phyloP scores from a whole-genome alignment of 2,329 filamentous ascomycete species.

The Verticillium tricorpus region DNA sequence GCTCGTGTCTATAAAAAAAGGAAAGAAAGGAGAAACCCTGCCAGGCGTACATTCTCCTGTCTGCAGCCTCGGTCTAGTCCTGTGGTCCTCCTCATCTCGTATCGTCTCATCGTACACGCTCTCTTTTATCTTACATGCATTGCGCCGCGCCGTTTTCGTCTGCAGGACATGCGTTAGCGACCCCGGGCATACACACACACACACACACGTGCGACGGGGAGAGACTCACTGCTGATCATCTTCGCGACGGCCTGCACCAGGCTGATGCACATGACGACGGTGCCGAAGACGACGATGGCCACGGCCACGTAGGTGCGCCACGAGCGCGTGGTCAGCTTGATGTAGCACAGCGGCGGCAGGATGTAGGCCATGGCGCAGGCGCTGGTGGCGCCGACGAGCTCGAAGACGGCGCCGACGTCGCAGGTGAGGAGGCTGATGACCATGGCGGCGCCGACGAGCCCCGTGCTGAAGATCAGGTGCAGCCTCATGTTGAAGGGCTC shows the following conservation, averaged over 20 bases:
- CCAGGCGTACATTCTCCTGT: neutral
- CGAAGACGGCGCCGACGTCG: constrained; percentile 90
- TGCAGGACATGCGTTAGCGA: neutral
- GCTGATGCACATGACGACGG: constrained; percentile 75
- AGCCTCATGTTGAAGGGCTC: constrained; percentile 77
- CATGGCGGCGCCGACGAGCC: constrained; percentile 76
- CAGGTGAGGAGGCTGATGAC: constrained; percentile 78
- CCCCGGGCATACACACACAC: neutral
- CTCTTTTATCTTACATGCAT: constrained; percentile 8
- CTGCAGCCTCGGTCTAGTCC: neutral
- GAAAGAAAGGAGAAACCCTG: too few species aligned
- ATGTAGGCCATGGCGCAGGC: constrained; percentile 95
- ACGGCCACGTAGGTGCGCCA: constrained; percentile 71
- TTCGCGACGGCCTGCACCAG: constrained; percentile 68
- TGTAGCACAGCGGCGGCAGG: constrained; percentile 88
- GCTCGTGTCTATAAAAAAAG: neutral
- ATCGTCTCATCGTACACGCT: neutral
- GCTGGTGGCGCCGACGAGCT: constrained; percentile 91
- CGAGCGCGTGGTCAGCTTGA: constrained; percentile 78
- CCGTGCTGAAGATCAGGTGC: constrained; percentile 82
- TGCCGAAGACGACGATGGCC: constrained; percentile 72
- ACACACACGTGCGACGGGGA: neutral
- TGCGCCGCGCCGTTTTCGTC: constrained; percentile 10
- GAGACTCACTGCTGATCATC: constrained; percentile 47
- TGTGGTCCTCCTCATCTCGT: neutral